These are phyloP conservation scores for Barnettozyma sp. DNA, from an alignment of 805 yeast genomes.

Conservation along the genomic window DNA sequence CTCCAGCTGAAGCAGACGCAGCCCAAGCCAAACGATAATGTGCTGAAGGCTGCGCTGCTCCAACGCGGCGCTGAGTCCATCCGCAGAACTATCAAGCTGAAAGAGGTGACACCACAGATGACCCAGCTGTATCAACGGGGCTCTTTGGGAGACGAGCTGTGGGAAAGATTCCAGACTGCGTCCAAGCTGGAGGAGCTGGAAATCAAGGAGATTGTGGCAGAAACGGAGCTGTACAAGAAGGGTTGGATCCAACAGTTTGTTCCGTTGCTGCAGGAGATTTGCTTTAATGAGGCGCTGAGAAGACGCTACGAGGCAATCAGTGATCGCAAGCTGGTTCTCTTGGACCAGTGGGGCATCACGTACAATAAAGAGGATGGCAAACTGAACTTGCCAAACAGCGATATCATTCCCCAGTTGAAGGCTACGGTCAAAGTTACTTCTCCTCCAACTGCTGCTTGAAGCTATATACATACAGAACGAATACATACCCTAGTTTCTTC, in stretches of 20 bases:
- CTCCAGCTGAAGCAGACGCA: conserved; percentile 45
- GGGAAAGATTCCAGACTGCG: conserved; percentile 72
- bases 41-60: conserved; percentile 59
- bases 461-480: too few relatives aligned
- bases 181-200: conserved; percentile 76
- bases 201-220: conserved; percentile 64
- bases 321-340: conserved; percentile 31
- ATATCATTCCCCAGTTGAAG: conserved; percentile 4
- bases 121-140: conserved; percentile 77
- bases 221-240: conserved; percentile 63
- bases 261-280: conserved; percentile 78
- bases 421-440: conserved; percentile 3
- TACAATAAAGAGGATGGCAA: conserved; percentile 18
- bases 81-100: conserved; percentile 73
- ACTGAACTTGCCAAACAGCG: conserved; percentile 7
- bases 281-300: conserved; percentile 85
- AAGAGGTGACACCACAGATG: conserved; percentile 68
- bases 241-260: conserved; percentile 79
- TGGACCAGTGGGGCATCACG: conserved; percentile 28
- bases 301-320: conserved; percentile 49
- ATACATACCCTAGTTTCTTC: conserved; percentile 29
- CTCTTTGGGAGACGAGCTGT: conserved; percentile 83
- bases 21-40: conserved; percentile 67
- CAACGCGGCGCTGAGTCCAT: conserved; percentile 83
- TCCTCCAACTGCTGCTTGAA: conserved; percentile 5